Conservation (phyloP, 208 protist species). For the Plasmodiophora brassicae region DNA sequence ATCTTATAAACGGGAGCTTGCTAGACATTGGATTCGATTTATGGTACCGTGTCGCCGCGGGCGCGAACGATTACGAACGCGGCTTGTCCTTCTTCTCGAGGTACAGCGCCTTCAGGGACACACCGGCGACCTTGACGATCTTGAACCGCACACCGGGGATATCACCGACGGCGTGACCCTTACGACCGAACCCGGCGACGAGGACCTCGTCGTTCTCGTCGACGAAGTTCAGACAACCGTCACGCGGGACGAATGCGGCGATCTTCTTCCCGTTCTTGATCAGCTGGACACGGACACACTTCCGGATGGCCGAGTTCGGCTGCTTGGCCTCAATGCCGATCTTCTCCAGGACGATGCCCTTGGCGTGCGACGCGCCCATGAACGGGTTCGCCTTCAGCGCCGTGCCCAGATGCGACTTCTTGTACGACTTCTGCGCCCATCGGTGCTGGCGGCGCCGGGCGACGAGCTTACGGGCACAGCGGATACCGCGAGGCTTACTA, state of each 20-base stretch:
- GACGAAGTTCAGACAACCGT: constrained; percentile 74
- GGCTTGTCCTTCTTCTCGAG: constrained; percentile 98
- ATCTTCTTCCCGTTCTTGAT: constrained; percentile 99
- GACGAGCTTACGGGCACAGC: constrained; percentile 91
- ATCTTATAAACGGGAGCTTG: constrained; percentile 4
- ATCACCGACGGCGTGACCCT: constrained; percentile 98
- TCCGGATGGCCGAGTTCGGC: constrained; percentile 99
- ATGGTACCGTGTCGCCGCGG: too few species aligned
- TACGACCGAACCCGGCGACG: constrained; percentile 96
- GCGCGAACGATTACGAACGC: constrained; percentile 89
- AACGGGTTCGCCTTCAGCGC: constrained; percentile 94
- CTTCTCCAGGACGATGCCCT: constrained; percentile 97
- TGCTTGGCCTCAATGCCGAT: constrained; percentile 98
- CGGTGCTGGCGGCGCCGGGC: constrained; percentile 79
- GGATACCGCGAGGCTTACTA: constrained; percentile 91
- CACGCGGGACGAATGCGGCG: constrained; percentile 97
- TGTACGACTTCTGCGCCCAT: constrained; percentile 96
- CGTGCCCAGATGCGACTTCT: constrained; percentile 89
- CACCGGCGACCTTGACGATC: constrained; percentile 95
- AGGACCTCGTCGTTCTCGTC: constrained; percentile 87
- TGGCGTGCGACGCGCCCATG: constrained; percentile 93
- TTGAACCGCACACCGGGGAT: constrained; percentile 98
- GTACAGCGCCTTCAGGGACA: constrained; percentile 93
- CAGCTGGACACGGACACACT: constrained; percentile 99
- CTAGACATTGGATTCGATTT: too few species aligned